These are phyloP conservation scores for Metschnikowia baotianmanensis DNA, from an alignment of 805 yeast genomes.

Conservation along the genomic window DNA sequence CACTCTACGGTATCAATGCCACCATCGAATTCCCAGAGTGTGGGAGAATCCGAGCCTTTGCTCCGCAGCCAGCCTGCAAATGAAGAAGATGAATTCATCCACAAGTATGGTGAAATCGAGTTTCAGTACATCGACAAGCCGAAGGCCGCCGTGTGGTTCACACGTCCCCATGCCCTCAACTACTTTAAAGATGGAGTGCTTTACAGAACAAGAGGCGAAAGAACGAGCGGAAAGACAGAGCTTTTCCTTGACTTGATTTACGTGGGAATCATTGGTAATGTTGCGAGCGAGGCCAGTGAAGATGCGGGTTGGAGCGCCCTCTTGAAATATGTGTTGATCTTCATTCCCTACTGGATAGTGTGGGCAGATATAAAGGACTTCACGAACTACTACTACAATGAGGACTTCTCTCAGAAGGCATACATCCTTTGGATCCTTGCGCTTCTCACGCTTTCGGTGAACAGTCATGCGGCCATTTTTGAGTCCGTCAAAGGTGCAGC, in stretches of 20 bases:
- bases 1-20: too few relatives aligned
- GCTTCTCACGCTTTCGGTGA: slow-evolving; percentile 50
- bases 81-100: slow-evolving; percentile 43
- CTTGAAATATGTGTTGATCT: slow-evolving; percentile 47
- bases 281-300: slow-evolving; percentile 53
- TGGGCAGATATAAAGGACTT: slow-evolving; percentile 66
- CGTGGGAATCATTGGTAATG: slow-evolving; percentile 60
- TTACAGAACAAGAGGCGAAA: slow-evolving; percentile 53
- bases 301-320: slow-evolving; percentile 48
- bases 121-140: slow-evolving; percentile 48
- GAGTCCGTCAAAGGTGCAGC: slow-evolving; percentile 40
- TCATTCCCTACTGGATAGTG: slow-evolving; percentile 57
- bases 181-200: slow-evolving; percentile 57
- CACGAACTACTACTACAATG: slow-evolving; percentile 60
- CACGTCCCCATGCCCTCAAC: slow-evolving; percentile 57
- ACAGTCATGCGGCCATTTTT: slow-evolving; percentile 39
- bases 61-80: too few relatives aligned
- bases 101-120: slow-evolving; percentile 48
- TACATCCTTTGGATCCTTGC: slow-evolving; percentile 53
- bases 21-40: too few relatives aligned
- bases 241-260: slow-evolving; percentile 61
- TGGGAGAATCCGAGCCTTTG: too few relatives aligned
- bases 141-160: slow-evolving; percentile 36
- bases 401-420: slow-evolving; percentile 53
- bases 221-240: slow-evolving; percentile 53